Percentiles rank a stretch among this genome's conserved stretches.
These are phyloP conservation scores for Kodamaea anthophila DNA, from an alignment of 1,139 yeast genomes.

Conservation along the genomic window DNA sequence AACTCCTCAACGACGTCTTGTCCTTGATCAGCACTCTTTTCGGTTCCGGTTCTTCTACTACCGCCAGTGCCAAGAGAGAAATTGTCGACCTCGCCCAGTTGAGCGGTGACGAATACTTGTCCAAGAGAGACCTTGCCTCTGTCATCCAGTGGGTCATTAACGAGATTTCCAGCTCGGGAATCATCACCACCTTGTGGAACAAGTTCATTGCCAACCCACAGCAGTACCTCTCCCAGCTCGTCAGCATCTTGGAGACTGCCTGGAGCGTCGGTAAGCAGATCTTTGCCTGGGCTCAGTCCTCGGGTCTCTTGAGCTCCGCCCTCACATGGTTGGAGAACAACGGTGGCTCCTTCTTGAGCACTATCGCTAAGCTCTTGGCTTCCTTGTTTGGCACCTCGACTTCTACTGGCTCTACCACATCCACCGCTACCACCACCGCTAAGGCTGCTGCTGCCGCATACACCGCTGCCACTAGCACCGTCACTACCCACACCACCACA, in stretches of 20 bases:
- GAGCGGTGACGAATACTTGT: conserved; percentile 16
- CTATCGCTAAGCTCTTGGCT: conserved; percentile 23
- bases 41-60: conserved; percentile 8
- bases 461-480: conserved; percentile 10
- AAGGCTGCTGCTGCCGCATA: conserved; percentile 9
- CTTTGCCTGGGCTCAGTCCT: conserved; percentile 32
- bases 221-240: conserved; percentile 21
- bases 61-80: conserved; percentile 18
- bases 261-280: conserved; percentile 30
- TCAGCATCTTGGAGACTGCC: conserved; percentile 10
- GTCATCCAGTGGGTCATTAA: conserved; percentile 23
- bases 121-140: conserved; percentile 34
- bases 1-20: conserved; percentile 28
- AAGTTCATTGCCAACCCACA: conserved; percentile 35
- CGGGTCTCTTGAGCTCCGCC: conserved; percentile 32
- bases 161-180: conserved; percentile 32
- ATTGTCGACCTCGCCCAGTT: conserved; percentile 8
- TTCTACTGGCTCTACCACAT: conserved; percentile 5
- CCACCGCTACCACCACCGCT: conserved; percentile 9
- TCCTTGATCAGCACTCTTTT: conserved; percentile 21
- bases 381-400: conserved; percentile 8
- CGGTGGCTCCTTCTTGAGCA: conserved; percentile 27
- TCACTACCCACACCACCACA: conserved; percentile 14
- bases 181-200: conserved; percentile 26
- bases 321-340: conserved; percentile 24